A percentile compares a stretch with the other conserved stretches of the same genome.
Conservation (phyloP, 305 asterid genomes). For the Fraxinus greggii region DNA sequence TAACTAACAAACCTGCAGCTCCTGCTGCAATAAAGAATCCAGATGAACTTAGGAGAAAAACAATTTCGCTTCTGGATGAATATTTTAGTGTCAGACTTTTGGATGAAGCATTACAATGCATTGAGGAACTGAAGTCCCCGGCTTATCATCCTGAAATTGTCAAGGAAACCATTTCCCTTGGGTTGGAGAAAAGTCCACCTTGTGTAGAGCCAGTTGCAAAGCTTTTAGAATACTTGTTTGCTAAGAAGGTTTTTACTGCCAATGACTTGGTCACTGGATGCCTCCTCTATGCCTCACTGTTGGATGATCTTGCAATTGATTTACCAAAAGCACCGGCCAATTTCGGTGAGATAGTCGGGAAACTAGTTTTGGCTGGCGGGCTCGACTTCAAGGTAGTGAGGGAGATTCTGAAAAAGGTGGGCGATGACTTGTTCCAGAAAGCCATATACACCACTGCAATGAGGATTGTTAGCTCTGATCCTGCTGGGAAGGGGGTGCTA, state of each 20-base stretch:
- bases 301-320: conserved; percentile 88
- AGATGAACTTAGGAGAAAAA: conserved; percentile 46
- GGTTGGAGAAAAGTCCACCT: conserved; percentile 76
- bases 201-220: conserved; percentile 51
- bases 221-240: conserved; percentile 53
- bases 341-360: conserved; percentile 79
- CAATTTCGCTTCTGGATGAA: conserved; percentile 52
- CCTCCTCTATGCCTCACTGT: conserved; percentile 40
- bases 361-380: conserved; percentile 47
- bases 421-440: conserved; percentile 56
- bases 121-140: conserved; percentile 69
- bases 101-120: conserved; percentile 70
- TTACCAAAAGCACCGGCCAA: conserved; percentile 76
- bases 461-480: conserved; percentile 37
- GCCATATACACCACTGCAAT: conserved; percentile 42
- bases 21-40: conserved; percentile 32
- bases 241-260: conserved; percentile 45
- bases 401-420: conserved; percentile 56
- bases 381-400: conserved; percentile 57
- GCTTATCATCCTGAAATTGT: conserved; percentile 64
- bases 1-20: conserved; percentile 19
- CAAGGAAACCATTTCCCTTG: conserved; percentile 57
- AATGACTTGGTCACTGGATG: conserved; percentile 51
- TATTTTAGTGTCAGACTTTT: conserved; percentile 56
- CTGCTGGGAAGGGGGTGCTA: conserved; percentile 49